Base-by-base conservation (phyloP, 306 rosid species). In the Gastrolobium bilobum region DNA sequence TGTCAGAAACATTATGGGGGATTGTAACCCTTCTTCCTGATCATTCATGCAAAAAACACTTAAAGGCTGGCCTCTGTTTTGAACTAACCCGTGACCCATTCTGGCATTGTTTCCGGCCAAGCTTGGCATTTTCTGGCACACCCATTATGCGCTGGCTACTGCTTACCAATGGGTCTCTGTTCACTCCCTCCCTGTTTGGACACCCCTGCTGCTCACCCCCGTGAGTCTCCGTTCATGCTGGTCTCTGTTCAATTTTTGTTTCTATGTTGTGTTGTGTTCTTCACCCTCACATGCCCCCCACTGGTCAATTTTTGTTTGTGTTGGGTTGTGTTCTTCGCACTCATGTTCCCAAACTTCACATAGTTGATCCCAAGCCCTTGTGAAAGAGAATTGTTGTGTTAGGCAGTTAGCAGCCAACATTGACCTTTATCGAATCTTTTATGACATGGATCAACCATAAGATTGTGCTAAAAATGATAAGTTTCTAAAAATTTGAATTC, bases 1-100 rank as follows among this genome's bases (percentile, higher is more conserved):
- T 7, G 37, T 7, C 44, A 26, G 13, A 54, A 72, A 26, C 57
- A 26, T 5, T 26, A 7, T 11, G 11, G 13, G 14, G 78, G 78
- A 56, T 73, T 73, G 62, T 29, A 68, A 46, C 3, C 26, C 43
- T 73, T 73, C 56, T 40, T 39, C 42, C 10, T n/a, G 34, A 38
- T 57, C 33, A 4, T 20, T 71, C 8, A 31, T 38, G 10, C 51
- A 56, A 52, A 47, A 51, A 38, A 10, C 58, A 26, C 13, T 38
- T 20, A 10, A 53, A 57, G 47, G 29, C 65, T 5, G 11, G 15
- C 63, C 29, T 71, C 10, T 53, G 34, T 53, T 71, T 39, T 38
- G 29, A 38, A 39, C 65, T 6, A 37, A 31, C 20, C 39, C 38
- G 14, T 37, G 14, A 14, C 11, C 48, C 64, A 53, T 51, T 53